phyloP scores from a whole-genome alignment of 1,284 basidiomycete genomes.

The Cutaneotrichosporon sp. region DNA sequence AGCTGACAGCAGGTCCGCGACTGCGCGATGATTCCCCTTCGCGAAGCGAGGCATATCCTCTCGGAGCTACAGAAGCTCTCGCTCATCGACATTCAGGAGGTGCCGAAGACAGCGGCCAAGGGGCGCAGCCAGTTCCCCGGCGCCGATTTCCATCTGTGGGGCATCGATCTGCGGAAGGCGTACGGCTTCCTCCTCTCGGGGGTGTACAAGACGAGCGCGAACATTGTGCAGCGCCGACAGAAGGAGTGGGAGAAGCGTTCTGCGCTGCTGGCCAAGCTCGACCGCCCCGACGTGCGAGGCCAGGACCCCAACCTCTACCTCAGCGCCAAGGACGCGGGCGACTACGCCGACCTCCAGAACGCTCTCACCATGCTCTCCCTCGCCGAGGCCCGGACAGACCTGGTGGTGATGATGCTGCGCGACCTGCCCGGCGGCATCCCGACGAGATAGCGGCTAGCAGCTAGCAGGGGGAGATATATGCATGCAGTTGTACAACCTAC shows the following conservation, averaged over 20 bases:
- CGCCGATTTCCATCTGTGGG: conserved; percentile 65
- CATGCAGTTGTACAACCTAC: neutral
- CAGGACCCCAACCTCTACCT: conserved; percentile 54
- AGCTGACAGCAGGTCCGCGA: conserved; percentile 72
- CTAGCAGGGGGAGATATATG: neutral
- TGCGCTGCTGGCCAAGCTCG: conserved; percentile 72
- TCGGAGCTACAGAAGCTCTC: conserved; percentile 75
- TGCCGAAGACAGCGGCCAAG: conserved; percentile 82
- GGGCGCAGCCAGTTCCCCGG: conserved; percentile 59
- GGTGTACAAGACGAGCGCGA: conserved; percentile 84
- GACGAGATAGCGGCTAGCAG: neutral
- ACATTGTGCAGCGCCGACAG: conserved; percentile 70
- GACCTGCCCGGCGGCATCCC: conserved; percentile 61
- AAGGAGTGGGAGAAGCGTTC: conserved; percentile 67
- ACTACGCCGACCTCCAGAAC: conserved; percentile 50
- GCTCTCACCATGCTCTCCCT: conserved; percentile 71
- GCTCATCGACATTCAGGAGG: conserved; percentile 84
- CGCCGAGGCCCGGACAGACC: conserved; percentile 76
- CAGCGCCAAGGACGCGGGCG: conserved; percentile 47
- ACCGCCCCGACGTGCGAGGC: conserved; percentile 78
- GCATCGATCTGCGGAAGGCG: conserved; percentile 79
- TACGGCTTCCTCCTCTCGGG: conserved; percentile 72
- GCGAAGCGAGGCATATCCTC: conserved; percentile 80
- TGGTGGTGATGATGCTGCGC: conserved; percentile 78
- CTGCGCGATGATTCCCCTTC: conserved; percentile 85